These are phyloP conservation scores for Musa beccarii DNA, from an alignment of 176 grass and related monocot genomes.

Conservation along the genomic window DNA sequence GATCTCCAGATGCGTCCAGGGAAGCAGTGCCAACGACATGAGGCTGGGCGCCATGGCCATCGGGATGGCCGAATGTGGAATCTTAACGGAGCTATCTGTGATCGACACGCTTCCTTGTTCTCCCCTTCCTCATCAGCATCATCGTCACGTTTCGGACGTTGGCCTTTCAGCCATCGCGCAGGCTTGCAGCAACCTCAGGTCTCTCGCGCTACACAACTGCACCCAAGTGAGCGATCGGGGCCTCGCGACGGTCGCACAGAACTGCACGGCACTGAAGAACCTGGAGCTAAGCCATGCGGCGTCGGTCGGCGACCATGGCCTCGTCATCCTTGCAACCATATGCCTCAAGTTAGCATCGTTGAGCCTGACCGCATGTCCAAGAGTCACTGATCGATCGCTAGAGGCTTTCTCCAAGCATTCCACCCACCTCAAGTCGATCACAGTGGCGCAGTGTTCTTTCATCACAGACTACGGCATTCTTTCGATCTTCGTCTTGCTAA, in stretches of 20 bases:
- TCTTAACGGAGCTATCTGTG: background rate
- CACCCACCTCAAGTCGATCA: background rate
- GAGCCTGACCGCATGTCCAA: background rate
- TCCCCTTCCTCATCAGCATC: no score
- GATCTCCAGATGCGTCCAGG: no score
- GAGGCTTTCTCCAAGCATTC: background rate
- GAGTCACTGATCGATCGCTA: background rate
- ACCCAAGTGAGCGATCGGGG: background rate
- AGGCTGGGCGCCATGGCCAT: background rate
- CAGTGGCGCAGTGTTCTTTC: background rate
- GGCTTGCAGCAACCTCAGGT: background rate
- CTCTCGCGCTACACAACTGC: background rate
- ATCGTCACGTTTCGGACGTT: background rate
- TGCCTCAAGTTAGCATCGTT: background rate
- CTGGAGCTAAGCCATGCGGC: background rate
- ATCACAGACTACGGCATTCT: background rate
- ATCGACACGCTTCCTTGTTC: background rate
- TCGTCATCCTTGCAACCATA: background rate
- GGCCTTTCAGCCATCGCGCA: background rate
- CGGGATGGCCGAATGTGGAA: background rate
- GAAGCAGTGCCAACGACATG: background rate
- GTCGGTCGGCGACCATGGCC: conserved; percentile 1
- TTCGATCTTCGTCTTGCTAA: background rate
- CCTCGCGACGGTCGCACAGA: background rate
- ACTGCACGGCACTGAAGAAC: background rate